Percentiles rank a stretch among this genome's conserved stretches.
Conservation (phyloP, 148 eudicot species). For the Vaccinium myrtillus region DNA sequence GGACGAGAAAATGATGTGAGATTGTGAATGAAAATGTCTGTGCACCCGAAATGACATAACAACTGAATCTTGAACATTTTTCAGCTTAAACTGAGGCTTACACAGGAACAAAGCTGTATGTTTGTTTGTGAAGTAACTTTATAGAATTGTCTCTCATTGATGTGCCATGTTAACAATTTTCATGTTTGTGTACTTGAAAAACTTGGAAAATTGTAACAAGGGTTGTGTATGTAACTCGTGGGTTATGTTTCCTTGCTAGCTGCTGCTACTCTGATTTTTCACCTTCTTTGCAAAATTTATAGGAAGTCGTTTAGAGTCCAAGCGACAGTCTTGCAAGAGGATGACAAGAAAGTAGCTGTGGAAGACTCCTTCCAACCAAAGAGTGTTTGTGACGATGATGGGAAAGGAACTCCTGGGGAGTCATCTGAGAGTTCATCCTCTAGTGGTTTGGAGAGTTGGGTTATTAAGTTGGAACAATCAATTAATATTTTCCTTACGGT, state of each 20-base stretch:
- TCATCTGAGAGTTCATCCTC: constrained; percentile 40
- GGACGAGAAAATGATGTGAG: not conserved
- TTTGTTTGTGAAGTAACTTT: not conserved
- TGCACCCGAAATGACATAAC: not conserved
- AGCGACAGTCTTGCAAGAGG: constrained; percentile 74
- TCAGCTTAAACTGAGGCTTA: not conserved
- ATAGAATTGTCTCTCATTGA: not conserved
- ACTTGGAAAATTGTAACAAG: not conserved
- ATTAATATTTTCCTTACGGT: constrained; percentile 82
- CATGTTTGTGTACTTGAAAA: not conserved
- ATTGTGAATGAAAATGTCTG: not conserved
- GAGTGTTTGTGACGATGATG: constrained; percentile 32
- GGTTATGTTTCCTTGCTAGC: not conserved
- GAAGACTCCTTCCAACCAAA: constrained; percentile 68
- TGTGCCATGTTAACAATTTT: not conserved
- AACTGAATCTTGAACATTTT: not conserved
- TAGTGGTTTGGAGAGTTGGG: constrained; percentile 50
- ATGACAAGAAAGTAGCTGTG: constrained; percentile 66
- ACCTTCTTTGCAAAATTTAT: not conserved
- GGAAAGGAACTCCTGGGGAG: constrained; percentile 27
- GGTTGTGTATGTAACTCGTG: not conserved
- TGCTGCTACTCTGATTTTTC: constrained; percentile 2
- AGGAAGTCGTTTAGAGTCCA: constrained; percentile 39
- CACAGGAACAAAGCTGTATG: not conserved
- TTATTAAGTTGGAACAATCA: constrained; percentile 80